Conservation (phyloP, 129 eudicot species). For the Chrysanthemum lavandulifolium region DNA sequence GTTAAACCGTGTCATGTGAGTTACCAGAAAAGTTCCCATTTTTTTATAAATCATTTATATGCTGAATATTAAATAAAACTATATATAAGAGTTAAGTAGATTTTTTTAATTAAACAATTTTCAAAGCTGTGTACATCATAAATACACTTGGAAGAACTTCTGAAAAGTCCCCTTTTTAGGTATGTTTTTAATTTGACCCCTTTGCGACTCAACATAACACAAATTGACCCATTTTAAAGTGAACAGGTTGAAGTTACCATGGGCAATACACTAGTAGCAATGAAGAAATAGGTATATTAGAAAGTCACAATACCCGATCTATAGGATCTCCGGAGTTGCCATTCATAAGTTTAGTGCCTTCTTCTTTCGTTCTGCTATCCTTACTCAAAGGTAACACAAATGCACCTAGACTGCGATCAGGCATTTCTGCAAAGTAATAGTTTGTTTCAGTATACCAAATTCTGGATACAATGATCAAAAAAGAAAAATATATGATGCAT, state of each 20-base stretch:
- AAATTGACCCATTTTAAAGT: neutral
- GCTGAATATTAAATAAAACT: too few species aligned
- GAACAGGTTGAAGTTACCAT: neutral
- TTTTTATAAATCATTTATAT: too few species aligned
- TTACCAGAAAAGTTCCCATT: too few species aligned
- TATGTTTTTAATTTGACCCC: neutral
- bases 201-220: neutral
- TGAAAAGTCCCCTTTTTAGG: too few species aligned
- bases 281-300: neutral
- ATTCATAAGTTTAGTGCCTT: slow-evolving; percentile 73
- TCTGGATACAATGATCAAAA: neutral
- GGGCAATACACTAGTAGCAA: too few species aligned
- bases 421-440: slow-evolving; percentile 54
- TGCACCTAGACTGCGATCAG: slow-evolving; percentile 62
- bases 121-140: too few species aligned
- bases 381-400: slow-evolving; percentile 75
- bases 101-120: too few species aligned
- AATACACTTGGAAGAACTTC: too few species aligned
- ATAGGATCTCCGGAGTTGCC: slow-evolving; percentile 78
- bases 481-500: neutral
- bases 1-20: too few species aligned
- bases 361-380: slow-evolving; percentile 76
- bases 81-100: too few species aligned
- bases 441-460: slow-evolving; percentile 5
- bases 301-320: slow-evolving; percentile 62